Base-by-base conservation (phyloP, 805 yeast species). In the Candida caryicola region DNA sequence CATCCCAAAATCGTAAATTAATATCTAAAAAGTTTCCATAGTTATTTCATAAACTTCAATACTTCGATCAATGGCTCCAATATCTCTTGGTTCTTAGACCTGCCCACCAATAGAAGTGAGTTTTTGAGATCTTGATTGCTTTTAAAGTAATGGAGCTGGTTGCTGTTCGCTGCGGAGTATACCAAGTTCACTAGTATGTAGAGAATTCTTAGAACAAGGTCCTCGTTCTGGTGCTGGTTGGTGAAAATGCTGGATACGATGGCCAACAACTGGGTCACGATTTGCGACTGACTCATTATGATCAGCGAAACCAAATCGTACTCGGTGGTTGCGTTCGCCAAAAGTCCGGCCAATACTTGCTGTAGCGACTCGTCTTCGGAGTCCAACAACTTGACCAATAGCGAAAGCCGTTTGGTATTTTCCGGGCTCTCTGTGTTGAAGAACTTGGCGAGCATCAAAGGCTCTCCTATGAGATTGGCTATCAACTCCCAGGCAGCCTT, bases 401-500 rank as follows among this genome's bases (percentile, higher is more conserved):
- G 37, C 2, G 49, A 44, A 26, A 67, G 51, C 36, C 73, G 43
- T 19, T 53, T 57, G 19, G 25, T n/a, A 32, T 63, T 55, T 17
- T 53, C 63, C 3, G 42, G 18, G 33, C 50, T 53, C 4, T 54
- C 73, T 12, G 77, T 64, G 47, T 82, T 79, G 63, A 84, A 84
- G 48, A 83, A 73, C 43, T 77, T 76, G 1, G 77, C 80, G 23
- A 77, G 57, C 51, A 66, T 39, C 5, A 43, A 32, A 1, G 73
- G 73, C 18, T 56, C 59, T 27, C 39, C 63, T 51, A 79, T 71
- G 33, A 84, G 54, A 52, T 85, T 85, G 42, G 83, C 74, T 7
- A 82, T 56, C 13, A 85, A 69, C 50, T 85, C 89, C 58, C 84
- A 66, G 0, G 81, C 48, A 0, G 86, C 78, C 34, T 76, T 64